Percentiles rank a stretch among this genome's conserved stretches.
phyloP scores from a whole-genome alignment of 331 rosid species.

The Prunus yedoensis region DNA sequence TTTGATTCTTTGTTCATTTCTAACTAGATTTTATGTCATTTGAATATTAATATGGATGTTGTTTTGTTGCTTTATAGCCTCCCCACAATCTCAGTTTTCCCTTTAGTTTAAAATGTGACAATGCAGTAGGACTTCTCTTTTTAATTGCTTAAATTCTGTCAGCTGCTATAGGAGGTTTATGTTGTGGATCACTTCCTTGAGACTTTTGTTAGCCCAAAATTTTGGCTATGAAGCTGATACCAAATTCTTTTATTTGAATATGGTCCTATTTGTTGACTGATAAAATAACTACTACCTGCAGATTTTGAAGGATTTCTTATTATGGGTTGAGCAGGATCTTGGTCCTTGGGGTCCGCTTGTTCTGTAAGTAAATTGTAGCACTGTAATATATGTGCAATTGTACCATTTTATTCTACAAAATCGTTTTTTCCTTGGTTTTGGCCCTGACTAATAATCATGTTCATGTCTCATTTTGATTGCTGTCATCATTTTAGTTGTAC shows the following conservation, averaged over 20 bases:
- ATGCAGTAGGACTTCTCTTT: neutral
- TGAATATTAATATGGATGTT: too few species aligned
- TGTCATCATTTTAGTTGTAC: neutral
- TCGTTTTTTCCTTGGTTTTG: neutral
- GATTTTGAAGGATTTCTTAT: slow-evolving; percentile 84
- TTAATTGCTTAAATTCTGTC: neutral
- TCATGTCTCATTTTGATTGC: neutral
- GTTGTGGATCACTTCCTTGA: neutral
- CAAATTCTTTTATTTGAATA: neutral
- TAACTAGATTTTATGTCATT: neutral
- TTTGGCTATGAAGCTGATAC: neutral
- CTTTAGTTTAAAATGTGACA: neutral
- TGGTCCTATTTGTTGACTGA: neutral
- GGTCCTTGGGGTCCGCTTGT: slow-evolving; percentile 95
- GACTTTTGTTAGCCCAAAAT: neutral
- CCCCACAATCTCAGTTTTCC: neutral
- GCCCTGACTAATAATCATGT: neutral
- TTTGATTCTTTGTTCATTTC: neutral
- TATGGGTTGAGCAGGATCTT: slow-evolving; percentile 86
- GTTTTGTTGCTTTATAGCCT: neutral
- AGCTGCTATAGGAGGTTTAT: neutral
- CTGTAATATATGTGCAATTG: neutral
- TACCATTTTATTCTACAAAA: neutral
- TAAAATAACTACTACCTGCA: slow-evolving; percentile 26
- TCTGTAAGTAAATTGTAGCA: slow-evolving; percentile 54